Conservation (phyloP, 2,329 filamentous ascomycete species). For the Sporothrix inflata region DNA sequence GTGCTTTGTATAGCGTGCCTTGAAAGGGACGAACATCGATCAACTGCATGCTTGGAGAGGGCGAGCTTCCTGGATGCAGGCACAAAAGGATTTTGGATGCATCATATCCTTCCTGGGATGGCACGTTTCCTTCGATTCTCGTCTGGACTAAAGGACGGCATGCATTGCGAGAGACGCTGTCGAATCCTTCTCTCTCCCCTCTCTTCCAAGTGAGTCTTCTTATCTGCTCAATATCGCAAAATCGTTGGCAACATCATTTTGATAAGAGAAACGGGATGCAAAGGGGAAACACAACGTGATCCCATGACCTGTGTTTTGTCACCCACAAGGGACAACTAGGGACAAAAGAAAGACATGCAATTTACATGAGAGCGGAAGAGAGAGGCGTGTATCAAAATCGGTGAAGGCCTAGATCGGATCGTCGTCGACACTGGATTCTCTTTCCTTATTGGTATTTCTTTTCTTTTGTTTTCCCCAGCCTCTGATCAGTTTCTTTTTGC, state of each 20-base stretch:
- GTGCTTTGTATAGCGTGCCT: background rate
- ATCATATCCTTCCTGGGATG: background rate
- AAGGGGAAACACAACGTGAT: background rate
- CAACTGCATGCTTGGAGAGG: conserved; percentile 1
- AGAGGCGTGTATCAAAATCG: background rate
- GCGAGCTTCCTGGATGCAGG: background rate
- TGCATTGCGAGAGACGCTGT: too few species aligned
- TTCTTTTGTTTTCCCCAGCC: too few species aligned
- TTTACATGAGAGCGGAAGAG: too few species aligned
- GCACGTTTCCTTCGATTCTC: too few species aligned
- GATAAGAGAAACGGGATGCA: background rate
- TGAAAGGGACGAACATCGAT: background rate
- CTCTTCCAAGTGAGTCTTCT: background rate
- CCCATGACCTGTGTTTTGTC: background rate
- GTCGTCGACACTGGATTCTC: background rate
- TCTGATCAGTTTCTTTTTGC: too few species aligned
- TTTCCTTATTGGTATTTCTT: background rate
- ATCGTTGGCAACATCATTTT: background rate
- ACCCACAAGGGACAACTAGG: background rate
- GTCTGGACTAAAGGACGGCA: too few species aligned
- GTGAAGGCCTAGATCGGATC: background rate
- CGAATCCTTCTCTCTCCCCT: background rate
- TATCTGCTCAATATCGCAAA: background rate
- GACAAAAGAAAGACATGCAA: background rate
- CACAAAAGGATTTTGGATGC: background rate